phyloP scores from a whole-genome alignment of 2,329 filamentous ascomycete genomes.

The Penicillium vulpinum region DNA sequence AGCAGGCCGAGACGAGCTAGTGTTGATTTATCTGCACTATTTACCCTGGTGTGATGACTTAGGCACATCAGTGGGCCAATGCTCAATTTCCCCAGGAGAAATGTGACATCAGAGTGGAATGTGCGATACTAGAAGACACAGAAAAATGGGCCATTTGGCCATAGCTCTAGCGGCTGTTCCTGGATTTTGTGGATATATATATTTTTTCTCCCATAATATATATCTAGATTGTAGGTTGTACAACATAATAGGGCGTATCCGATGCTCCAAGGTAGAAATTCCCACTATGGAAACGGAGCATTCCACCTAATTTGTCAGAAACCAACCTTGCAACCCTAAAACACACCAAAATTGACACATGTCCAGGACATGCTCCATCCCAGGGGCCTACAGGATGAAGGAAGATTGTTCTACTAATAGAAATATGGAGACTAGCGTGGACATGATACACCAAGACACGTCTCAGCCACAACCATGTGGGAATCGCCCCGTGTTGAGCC shows the following conservation, averaged over 20 bases:
- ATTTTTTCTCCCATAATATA: not conserved
- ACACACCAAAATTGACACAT: conserved; percentile 1
- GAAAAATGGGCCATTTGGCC: conserved; percentile 15
- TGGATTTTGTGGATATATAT: conserved; percentile 1
- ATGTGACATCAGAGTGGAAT: conserved; percentile 24
- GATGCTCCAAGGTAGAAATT: not conserved
- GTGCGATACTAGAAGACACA: not conserved
- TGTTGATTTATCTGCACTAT: conserved; percentile 16
- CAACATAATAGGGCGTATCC: not conserved
- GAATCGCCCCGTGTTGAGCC: conserved; percentile 11
- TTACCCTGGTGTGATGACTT: conserved; percentile 13
- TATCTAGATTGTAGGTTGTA: not conserved
- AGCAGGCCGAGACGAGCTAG: conserved; percentile 16
- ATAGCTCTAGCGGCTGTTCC: conserved; percentile 15
- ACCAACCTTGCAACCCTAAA: not conserved
- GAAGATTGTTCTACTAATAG: conserved; percentile 27
- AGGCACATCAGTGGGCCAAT: conserved; percentile 18
- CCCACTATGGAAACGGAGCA: no score
- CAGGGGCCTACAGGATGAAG: not conserved
- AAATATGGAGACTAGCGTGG: conserved; percentile 25
- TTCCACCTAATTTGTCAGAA: not conserved
- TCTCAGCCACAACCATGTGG: conserved; percentile 31
- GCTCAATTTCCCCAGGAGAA: conserved; percentile 24
- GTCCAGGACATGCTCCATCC: not conserved
- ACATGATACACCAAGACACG: conserved; percentile 25